These are phyloP conservation scores for Magnusiomyces tetraspermus DNA, from an alignment of 1,139 yeast genomes.

Conservation along the genomic window DNA sequence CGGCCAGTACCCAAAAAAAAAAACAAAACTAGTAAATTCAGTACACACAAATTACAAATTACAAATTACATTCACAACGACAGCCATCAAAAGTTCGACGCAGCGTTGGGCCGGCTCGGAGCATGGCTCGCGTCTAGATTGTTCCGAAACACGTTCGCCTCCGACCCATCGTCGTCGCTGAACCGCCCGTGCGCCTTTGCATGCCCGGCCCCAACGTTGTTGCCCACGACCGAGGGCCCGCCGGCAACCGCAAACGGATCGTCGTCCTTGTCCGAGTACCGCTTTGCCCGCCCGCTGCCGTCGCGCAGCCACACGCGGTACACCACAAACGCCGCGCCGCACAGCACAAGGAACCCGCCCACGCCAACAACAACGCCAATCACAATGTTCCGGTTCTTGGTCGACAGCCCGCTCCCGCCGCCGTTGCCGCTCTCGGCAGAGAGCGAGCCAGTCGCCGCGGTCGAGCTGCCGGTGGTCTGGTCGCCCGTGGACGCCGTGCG, in stretches of 20 bases:
- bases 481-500: neutral
- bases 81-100: conserved; percentile 30
- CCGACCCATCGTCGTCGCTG: conserved; percentile 1
- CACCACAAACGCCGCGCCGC: conserved; percentile 23
- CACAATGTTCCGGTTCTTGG: conserved; percentile 24
- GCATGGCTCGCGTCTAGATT: conserved; percentile 34
- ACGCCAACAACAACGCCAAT: conserved; percentile 31
- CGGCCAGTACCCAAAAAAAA: too few species aligned
- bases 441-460: neutral
- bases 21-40: too few species aligned
- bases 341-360: conserved; percentile 27
- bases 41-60: too few species aligned
- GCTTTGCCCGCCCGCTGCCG: neutral
- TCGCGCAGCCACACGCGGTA: conserved; percentile 24
- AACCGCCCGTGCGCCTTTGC: too few species aligned
- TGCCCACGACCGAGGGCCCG: neutral
- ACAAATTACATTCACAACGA: too few species aligned
- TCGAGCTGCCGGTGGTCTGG: neutral
- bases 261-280: neutral
- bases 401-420: conserved; percentile 22
- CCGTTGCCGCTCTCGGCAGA: conserved; percentile 1
- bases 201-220: conserved; percentile 5
- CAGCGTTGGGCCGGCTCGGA: conserved; percentile 26
- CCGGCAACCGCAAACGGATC: neutral
- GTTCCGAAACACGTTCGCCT: conserved; percentile 31